Evolutionary conservation across 75 land plant species (phyloP), one percentile per base, ranked within the genome.

Genomic region (Cryptomeria japonica): DNA sequence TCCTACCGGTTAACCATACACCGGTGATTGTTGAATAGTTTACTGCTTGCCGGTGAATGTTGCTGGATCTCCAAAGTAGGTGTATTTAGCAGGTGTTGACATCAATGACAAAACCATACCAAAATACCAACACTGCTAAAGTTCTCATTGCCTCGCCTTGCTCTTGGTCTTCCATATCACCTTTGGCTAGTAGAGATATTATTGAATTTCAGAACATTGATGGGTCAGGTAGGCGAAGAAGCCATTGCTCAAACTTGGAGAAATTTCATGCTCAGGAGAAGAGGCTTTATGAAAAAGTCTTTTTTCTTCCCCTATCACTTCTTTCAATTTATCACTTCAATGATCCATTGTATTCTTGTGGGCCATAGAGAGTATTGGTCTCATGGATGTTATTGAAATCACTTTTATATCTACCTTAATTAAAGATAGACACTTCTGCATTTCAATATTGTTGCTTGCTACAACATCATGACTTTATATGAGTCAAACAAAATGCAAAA

Each of bases 221-320:
- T 85, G 93, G 90, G 37, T 85, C 90, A 25, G 87, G 91, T 80
- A 88, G 82, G 79, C 91, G 92, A 44, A 92, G 93, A 72, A 95
- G 92, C 86, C 98, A 95, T 88, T 92, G 94, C 84, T 84, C 80
- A 16, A 95, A 97, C 10, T 95, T 97, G 49, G 93, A 93, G 25
- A 92, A 90, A 83, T 87, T 97, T 46, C 91, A 89, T 87, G 91
- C 92, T 31, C 92, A 88, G 89, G 99, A 97, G 87, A 95, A 95
- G 89, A 96, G 87, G 87, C 93, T 97, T 58, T 95, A 95, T 80
- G 89, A 93, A 82, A 93, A 95, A 88, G 93, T 97, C 46, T 82
- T 53, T 46, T 82, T 82, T 41, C 28, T 46, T 5, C 22, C 22
- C 28, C 44, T 79, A 39, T 39, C 46, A 22, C 25, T 78, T 22